A percentile compares a stretch with the other conserved stretches of the same genome.
phyloP scores from a whole-genome alignment of 75 land plant species.

The Ceratopteris richardii region DNA sequence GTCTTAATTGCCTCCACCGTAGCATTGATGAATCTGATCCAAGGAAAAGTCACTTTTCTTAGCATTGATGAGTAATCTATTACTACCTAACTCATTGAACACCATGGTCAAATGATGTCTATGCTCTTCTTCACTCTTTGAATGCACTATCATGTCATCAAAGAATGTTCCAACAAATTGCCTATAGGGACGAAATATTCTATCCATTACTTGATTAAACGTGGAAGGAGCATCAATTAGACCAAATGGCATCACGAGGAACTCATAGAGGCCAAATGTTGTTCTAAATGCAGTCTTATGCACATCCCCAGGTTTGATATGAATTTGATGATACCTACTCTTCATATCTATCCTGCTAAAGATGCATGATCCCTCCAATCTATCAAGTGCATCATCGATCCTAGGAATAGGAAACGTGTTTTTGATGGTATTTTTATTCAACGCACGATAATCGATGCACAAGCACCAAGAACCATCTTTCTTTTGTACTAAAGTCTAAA shows the following conservation, averaged over 20 bases:
- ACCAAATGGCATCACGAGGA: conserved; percentile 9
- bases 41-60: not conserved
- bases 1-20: not conserved
- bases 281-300: conserved; percentile 9
- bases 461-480: conserved; percentile 6
- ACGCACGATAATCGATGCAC: conserved; percentile 2
- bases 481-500: not conserved
- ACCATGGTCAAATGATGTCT: not conserved
- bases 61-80: not conserved
- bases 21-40: not conserved
- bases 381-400: conserved; percentile 4
- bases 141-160: conserved; percentile 5
- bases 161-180: conserved; percentile 1
- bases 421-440: conserved; percentile 4
- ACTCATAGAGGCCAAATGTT: conserved; percentile 7
- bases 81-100: not conserved
- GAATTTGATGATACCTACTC: conserved; percentile 8
- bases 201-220: not conserved
- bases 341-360: conserved; percentile 6
- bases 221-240: conserved; percentile 9
- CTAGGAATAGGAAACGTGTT: conserved; percentile 3
- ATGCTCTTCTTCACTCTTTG: conserved; percentile 3
- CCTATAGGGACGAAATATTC: not conserved
- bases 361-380: not conserved
- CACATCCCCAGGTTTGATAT: not conserved